Evolutionary conservation across 768 basidiomycete species (phyloP), one percentile per base, ranked within the genome.

Genomic region (Pleurotus tuoliensis): DNA sequence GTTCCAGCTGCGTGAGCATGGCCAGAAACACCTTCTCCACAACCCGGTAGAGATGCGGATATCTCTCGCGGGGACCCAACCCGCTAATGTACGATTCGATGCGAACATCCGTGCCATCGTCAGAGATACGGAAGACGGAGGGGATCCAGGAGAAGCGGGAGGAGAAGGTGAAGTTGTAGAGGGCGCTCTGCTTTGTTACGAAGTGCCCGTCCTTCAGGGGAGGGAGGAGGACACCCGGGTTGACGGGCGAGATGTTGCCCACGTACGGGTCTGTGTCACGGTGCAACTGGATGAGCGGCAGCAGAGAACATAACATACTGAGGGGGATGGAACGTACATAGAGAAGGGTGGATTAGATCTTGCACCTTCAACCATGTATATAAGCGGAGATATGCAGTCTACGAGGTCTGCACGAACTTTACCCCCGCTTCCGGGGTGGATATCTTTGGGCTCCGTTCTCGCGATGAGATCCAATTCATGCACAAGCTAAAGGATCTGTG

Each of bases 51-150:
- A 62, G 56, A 27, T 27, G 27, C 9, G 55, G 59, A 43, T 37
- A 49, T 24, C 55, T 22, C 27, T 58, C 61, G 18, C 61, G 30
- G 4, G 61, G 53, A 3, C 61, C 61, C 22, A 61, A 38, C 7
- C 60, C 60, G 38, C 61, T 62, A 34, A 62, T 62, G 50, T 61
- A 61, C 6, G 56, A 55, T 12, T 58, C 22, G 41, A 62, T 62
- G 13, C 34, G 56, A 16, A 58, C 60, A 34, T 61, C 56, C 11
- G 34, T 55, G 34, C 60, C 61, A 46, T 61, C 60, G 20, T 44
- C 16, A 2, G 44, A 46, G 22, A 62, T 53, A 12, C 24, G 54
- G 38, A 62, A 62, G n/a, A 61, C 24, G 8, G 61, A 58, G 8
- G 60, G 60, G 7, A 62, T 61, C 61, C 61, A 61, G 6, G 60